phyloP scores from a whole-genome alignment of 805 yeast species.

The Teunomyces lycoperdinae region DNA sequence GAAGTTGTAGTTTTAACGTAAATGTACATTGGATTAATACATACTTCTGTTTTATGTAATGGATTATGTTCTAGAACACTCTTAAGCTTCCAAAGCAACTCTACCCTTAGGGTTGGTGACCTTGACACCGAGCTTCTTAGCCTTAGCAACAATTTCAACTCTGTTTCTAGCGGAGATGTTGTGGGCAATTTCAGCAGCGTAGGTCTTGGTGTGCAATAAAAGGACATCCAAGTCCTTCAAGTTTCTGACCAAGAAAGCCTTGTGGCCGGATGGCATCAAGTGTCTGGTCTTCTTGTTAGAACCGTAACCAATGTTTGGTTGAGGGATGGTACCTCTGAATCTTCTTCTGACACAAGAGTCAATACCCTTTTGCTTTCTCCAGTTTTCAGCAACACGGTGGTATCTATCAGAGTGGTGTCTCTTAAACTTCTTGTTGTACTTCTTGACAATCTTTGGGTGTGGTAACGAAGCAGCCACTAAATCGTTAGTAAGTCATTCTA shows the following conservation, averaged over 20 bases:
- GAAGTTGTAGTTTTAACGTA: background rate
- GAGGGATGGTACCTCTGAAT: constrained; percentile 98
- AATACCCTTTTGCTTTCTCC: constrained; percentile 99
- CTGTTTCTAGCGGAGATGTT: constrained; percentile 98
- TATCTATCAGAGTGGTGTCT: constrained; percentile 99
- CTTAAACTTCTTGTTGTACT: constrained; percentile 98
- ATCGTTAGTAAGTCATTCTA: constrained; percentile 21
- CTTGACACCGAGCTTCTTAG: constrained; percentile 97
- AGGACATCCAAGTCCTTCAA: constrained; percentile 89
- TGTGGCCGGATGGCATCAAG: constrained; percentile 97
- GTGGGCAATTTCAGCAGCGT: constrained; percentile 99
- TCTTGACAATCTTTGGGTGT: constrained; percentile 99
- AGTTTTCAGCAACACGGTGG: constrained; percentile 95
- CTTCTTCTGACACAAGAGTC: constrained; percentile 99
- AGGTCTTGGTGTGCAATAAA: constrained; percentile 95
- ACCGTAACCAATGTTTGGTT: constrained; percentile 99
- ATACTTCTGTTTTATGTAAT: constrained; percentile 1
- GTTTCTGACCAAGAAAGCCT: constrained; percentile 92
- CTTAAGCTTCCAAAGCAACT: constrained; percentile 94
- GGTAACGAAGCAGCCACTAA: constrained; percentile 93
- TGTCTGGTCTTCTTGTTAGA: constrained; percentile 98
- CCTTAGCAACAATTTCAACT: constrained; percentile 92
- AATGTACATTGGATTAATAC: constrained; percentile 3
- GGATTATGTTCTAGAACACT: constrained; percentile 6
- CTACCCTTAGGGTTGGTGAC: constrained; percentile 99